These are phyloP conservation scores for Beauveria bassiana DNA, from an alignment of 2,329 filamentous ascomycete species.

Conservation along the genomic window DNA sequence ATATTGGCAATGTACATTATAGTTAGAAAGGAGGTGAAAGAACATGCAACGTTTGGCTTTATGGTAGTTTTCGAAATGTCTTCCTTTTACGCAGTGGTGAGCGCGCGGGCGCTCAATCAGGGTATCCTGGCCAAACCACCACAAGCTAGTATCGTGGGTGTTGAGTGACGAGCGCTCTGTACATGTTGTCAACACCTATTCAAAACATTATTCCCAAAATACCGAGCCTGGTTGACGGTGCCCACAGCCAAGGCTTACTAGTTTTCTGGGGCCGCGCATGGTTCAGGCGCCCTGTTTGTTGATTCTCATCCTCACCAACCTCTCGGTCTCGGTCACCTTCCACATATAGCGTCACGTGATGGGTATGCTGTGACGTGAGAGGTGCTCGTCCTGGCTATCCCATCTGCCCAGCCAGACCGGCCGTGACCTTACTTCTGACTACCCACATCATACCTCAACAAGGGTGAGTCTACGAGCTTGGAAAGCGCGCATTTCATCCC, in stretches of 20 bases:
- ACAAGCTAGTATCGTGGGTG: background rate
- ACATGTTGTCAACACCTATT: background rate
- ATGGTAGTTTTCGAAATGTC: background rate
- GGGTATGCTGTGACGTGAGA: slow-evolving; percentile 13
- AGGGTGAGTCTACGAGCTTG: slow-evolving; percentile 6
- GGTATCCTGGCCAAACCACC: background rate
- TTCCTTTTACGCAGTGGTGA: background rate
- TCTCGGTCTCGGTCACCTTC: slow-evolving; percentile 6
- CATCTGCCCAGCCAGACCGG: slow-evolving; percentile 10
- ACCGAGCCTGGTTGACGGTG: background rate
- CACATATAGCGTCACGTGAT: slow-evolving; percentile 12
- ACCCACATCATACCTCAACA: slow-evolving; percentile 11
- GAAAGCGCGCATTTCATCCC: slow-evolving; percentile 11
- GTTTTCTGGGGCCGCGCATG: background rate
- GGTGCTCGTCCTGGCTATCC: slow-evolving; percentile 7
- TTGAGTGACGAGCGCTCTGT: background rate
- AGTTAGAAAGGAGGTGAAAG: slow-evolving; percentile 1
- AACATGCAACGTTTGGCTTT: background rate
- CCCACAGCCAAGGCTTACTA: background rate
- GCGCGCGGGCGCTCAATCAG: background rate
- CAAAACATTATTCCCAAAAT: background rate
- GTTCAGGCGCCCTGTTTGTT: background rate
- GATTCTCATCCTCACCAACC: slow-evolving; percentile 7
- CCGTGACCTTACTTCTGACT: slow-evolving; percentile 5
- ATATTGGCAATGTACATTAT: slow-evolving; percentile 11